phyloP scores from a whole-genome alignment of 441 rosid genomes.

The Cnidoscolus chayamansa region DNA sequence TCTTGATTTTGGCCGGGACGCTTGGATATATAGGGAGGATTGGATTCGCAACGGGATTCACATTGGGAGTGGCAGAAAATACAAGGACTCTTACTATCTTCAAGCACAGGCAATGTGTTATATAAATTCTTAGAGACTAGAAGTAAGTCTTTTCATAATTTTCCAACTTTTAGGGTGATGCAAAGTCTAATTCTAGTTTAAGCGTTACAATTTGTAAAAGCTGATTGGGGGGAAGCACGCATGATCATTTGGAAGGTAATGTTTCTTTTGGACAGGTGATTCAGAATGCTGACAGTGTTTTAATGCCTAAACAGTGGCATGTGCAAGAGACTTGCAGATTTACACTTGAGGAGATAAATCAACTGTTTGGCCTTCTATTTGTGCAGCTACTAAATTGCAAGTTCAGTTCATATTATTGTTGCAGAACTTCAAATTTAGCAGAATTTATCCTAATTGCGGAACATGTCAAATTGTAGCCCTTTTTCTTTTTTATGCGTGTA shows the following conservation, averaged over 20 bases:
- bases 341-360: not conserved
- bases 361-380: not conserved
- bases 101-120: slow-evolving; percentile 84
- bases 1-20: slow-evolving; percentile 84
- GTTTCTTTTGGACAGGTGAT: not conserved
- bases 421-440: not conserved
- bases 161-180: not conserved
- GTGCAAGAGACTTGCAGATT: not conserved
- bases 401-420: not conserved
- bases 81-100: slow-evolving; percentile 82
- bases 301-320: not conserved
- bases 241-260: not conserved
- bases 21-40: slow-evolving; percentile 80
- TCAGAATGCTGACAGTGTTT: not conserved
- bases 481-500: not conserved
- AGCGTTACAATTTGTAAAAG: not conserved
- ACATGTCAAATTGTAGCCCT: not conserved
- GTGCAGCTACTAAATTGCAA: slow-evolving; percentile 4
- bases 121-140: slow-evolving; percentile 47
- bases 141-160: not conserved
- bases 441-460: no score
- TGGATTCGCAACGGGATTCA: slow-evolving; percentile 86
- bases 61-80: slow-evolving; percentile 70
- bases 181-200: not conserved
- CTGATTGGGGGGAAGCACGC: no score